A percentile compares a stretch with the other conserved stretches of the same genome.
phyloP scores from a whole-genome alignment of 306 rosid species.

The Senna siamea region DNA sequence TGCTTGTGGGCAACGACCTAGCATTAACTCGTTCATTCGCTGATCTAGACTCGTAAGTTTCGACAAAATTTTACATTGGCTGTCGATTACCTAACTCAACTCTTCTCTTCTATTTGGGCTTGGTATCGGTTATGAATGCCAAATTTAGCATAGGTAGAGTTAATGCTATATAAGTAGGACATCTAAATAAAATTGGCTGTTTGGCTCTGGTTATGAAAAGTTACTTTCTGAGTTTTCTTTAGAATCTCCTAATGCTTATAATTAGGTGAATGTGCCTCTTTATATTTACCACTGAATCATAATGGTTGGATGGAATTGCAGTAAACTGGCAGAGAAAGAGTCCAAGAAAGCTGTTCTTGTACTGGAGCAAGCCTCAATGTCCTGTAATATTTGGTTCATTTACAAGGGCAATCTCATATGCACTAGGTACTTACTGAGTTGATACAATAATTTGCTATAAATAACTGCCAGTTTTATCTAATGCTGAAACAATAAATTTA shows the following conservation, averaged over 20 bases:
- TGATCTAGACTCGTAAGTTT: no score
- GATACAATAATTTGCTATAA: not conserved
- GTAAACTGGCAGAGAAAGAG: slow-evolving; percentile 61
- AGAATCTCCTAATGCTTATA: not conserved
- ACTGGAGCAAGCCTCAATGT: slow-evolving; percentile 53
- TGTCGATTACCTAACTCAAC: no score
- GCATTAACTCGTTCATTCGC: no score
- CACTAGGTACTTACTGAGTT: slow-evolving; percentile 52
- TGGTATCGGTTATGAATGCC: no score
- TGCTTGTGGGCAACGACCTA: no score
- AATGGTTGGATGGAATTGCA: slow-evolving; percentile 35
- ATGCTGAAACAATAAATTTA: slow-evolving; percentile 2
- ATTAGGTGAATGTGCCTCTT: slow-evolving; percentile 11
- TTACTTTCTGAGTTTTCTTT: slow-evolving; percentile 27
- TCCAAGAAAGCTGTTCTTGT: slow-evolving; percentile 63
- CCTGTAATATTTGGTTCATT: slow-evolving; percentile 78
- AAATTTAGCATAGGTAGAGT: no score
- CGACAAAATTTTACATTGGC: no score
- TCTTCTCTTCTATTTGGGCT: no score
- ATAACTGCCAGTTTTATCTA: not conserved
- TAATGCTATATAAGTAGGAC: not conserved
- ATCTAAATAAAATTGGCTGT: not conserved
- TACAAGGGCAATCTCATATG: slow-evolving; percentile 67
- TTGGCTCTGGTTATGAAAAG: slow-evolving; percentile 17
- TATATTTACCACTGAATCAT: slow-evolving; percentile 25